phyloP scores from a whole-genome alignment of 306 rosid genomes.

The Citrullus colocynthis region DNA sequence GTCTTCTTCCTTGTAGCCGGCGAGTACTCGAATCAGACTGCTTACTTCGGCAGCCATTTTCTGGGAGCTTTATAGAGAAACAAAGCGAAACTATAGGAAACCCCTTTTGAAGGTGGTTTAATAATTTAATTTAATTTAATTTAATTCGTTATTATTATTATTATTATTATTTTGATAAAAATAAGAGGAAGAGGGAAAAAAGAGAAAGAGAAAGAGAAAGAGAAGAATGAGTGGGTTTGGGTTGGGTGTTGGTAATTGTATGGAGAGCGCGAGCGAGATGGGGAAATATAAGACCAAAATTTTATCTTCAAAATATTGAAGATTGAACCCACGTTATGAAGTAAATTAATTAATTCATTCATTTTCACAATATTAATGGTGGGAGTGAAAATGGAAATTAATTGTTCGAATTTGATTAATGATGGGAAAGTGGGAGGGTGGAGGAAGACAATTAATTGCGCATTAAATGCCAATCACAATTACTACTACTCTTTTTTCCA shows the following conservation, averaged over 20 bases:
- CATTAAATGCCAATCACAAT: slow-evolving; percentile 4
- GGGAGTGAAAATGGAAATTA: background rate
- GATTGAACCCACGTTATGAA: background rate
- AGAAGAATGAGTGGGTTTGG: background rate
- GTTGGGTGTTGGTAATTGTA: background rate
- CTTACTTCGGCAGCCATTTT: slow-evolving; percentile 90
- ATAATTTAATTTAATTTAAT: background rate
- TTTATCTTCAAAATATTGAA: background rate
- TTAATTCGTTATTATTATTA: too few relatives aligned
- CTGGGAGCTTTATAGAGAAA: background rate
- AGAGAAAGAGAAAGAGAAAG: background rate
- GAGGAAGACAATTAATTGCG: slow-evolving; percentile 3
- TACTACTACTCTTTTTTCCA: background rate
- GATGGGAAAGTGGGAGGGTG: slow-evolving; percentile 10
- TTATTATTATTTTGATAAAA: background rate
- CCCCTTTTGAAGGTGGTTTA: background rate
- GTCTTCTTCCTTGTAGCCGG: slow-evolving; percentile 57
- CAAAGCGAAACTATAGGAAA: background rate
- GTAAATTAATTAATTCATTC: background rate
- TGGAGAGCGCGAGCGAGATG: background rate
- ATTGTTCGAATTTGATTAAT: slow-evolving; percentile 7
- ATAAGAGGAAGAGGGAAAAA: background rate
- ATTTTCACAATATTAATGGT: background rate
- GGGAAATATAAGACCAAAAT: background rate
- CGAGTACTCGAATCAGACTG: slow-evolving; percentile 49